Evolutionary conservation across 345 rosid species (phyloP).

Genomic region (Euphorbia peplus): DNA sequence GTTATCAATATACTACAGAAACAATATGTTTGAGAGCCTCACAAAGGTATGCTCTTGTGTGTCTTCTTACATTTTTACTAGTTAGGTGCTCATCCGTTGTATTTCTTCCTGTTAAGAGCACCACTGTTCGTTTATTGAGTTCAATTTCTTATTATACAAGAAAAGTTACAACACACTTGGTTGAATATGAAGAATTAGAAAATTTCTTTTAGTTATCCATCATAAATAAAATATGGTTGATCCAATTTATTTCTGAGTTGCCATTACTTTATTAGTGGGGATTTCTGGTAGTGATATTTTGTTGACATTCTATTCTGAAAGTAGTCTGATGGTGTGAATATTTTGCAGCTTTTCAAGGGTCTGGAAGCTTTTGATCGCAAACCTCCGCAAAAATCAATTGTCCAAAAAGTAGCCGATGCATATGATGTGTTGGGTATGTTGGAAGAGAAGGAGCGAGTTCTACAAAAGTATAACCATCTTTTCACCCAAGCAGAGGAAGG

Average conservation of each 20-base stretch:
- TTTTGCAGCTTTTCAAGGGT: constrained; percentile 67
- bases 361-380: constrained; percentile 79
- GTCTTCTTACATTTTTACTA: background rate
- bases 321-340: constrained; percentile 21
- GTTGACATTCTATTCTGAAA: background rate
- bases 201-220: too few relatives aligned
- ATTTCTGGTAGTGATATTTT: background rate
- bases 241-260: too few relatives aligned
- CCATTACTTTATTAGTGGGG: too few relatives aligned
- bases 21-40: constrained; percentile 73
- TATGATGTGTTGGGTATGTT: constrained; percentile 62
- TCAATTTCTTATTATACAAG: too few relatives aligned
- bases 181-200: too few relatives aligned
- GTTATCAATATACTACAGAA: constrained; percentile 74
- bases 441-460: constrained; percentile 62
- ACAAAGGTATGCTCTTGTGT: constrained; percentile 49
- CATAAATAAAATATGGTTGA: too few relatives aligned
- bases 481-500: constrained; percentile 19
- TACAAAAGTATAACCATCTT: constrained; percentile 57
- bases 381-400: constrained; percentile 69
- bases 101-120: background rate
- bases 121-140: too few relatives aligned
- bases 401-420: constrained; percentile 76
- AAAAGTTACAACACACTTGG: too few relatives aligned
- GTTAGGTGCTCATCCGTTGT: background rate